Evolutionary conservation across 257 asterid species (phyloP).

Genomic region (Coffea canephora): DNA sequence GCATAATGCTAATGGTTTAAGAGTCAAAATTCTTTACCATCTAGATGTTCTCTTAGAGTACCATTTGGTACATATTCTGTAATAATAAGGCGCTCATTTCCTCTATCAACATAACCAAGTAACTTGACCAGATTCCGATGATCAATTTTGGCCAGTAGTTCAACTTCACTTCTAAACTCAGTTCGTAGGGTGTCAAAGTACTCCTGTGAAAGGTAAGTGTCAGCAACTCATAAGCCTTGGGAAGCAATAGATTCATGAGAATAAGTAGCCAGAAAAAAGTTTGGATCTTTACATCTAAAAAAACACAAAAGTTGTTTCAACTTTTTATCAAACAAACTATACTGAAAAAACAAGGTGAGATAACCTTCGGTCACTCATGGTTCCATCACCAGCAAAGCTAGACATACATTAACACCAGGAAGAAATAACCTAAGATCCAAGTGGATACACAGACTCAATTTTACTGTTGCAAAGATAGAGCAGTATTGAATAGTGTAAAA

Average conservation of each 20-base stretch:
- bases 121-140: slow-evolving; percentile 94
- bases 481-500: neutral
- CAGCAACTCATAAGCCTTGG: slow-evolving; percentile 3
- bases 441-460: neutral
- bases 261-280: neutral
- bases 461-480: neutral
- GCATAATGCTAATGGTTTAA: slow-evolving; percentile 8
- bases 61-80: slow-evolving; percentile 95
- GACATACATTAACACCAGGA: neutral
- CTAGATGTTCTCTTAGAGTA: slow-evolving; percentile 93
- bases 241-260: neutral
- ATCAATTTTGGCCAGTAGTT: slow-evolving; percentile 90
- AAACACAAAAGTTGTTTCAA: neutral
- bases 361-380: neutral
- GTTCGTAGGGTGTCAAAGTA: slow-evolving; percentile 54
- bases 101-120: slow-evolving; percentile 86
- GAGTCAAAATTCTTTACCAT: slow-evolving; percentile 56
- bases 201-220: slow-evolving; percentile 41
- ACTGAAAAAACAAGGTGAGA: neutral
- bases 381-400: neutral
- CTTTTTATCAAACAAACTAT: neutral
- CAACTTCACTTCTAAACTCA: slow-evolving; percentile 89
- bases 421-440: neutral
- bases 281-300: neutral
- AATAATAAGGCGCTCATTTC: slow-evolving; percentile 79